Conservation (phyloP, 306 rosid species). For the Prunus mume region DNA sequence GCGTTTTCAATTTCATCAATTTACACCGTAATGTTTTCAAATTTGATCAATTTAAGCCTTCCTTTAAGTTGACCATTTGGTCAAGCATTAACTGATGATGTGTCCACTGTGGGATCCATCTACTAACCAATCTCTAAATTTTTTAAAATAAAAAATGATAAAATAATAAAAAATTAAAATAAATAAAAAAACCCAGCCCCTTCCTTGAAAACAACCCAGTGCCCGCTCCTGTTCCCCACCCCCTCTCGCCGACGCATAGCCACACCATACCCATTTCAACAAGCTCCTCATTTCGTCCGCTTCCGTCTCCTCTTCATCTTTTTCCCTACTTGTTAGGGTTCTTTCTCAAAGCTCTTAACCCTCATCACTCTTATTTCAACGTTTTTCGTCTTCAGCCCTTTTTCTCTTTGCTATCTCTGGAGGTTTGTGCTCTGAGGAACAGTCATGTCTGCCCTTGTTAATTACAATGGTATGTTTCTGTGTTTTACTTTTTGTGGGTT, state of each 20-base stretch:
- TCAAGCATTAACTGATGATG: too few relatives aligned
- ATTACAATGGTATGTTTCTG: slow-evolving; percentile 59
- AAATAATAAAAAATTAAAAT: too few relatives aligned
- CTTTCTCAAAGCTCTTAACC: slow-evolving; percentile 52
- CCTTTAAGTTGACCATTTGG: too few relatives aligned
- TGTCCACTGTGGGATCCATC: too few relatives aligned
- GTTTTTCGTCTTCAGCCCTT: not conserved
- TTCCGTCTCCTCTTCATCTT: not conserved
- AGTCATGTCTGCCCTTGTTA: slow-evolving; percentile 75
- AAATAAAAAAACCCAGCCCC: too few relatives aligned
- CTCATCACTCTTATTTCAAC: slow-evolving; percentile 13
- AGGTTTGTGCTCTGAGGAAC: slow-evolving; percentile 13
- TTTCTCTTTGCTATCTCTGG: slow-evolving; percentile 15
- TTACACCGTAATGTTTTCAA: too few relatives aligned
- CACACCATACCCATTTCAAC: not conserved
- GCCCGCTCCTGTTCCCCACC: too few relatives aligned
- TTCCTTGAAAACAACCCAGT: too few relatives aligned
- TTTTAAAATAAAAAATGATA: too few relatives aligned
- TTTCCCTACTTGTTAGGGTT: slow-evolving; percentile 73
- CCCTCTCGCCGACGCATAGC: not conserved
- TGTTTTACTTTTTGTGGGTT: not conserved
- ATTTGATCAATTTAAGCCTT: too few relatives aligned
- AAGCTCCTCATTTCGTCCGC: not conserved
- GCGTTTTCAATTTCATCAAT: too few relatives aligned
- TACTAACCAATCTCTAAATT: too few relatives aligned